Evolutionary conservation across 805 yeast genomes (phyloP), one percentile per base, ranked within the genome.

Genomic region (Starmerella gropengiesseri): DNA sequence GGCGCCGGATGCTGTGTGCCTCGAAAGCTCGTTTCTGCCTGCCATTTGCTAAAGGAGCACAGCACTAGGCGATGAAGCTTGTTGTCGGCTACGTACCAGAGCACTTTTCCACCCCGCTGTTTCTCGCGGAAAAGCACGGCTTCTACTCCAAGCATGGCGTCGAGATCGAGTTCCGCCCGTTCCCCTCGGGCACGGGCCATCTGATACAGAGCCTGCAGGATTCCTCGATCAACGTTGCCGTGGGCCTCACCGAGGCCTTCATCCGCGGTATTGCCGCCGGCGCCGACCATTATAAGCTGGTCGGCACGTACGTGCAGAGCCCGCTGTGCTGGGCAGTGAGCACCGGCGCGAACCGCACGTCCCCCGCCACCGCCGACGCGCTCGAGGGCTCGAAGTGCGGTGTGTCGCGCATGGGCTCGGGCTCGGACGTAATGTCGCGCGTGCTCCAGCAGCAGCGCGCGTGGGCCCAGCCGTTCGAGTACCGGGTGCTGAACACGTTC

Each of bases 301-400:
- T 77, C 3, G 94, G 86, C 5, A 81, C 93, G 2, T 87, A 85
- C 59, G 95, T 86, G 16, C 68, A 78, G 49, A 78, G 89, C 7
- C 94, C 95, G 1, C 67, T 86, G 43, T 77, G 89, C 50, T 86
- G 96, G 96, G 81, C 94, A 2, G 75, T 86, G 36, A 77, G 87
- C 46, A 79, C 94, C 0, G 95, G 95, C 4, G 60, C 55, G 33
- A 50, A 70, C 32, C 67, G 94, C 29, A 57, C 62, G 11, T 86
- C 78, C 12, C 53, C 82, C 43, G 64, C 58, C n/a, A 66, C 71
- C 25, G 62, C 64, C 1, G 45, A 38, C 16, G 76, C 79, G 47
- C 68, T 85, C 47, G 66, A 72, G 28, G 81, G 79, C 11, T 69
- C 68, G 49, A 70, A 59, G 27, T 79, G 87, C 47, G 93, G 94